Evolutionary conservation across 495 filamentous ascomycete species (phyloP).

Genomic region (Paragyromitra xinjiangensis): DNA sequence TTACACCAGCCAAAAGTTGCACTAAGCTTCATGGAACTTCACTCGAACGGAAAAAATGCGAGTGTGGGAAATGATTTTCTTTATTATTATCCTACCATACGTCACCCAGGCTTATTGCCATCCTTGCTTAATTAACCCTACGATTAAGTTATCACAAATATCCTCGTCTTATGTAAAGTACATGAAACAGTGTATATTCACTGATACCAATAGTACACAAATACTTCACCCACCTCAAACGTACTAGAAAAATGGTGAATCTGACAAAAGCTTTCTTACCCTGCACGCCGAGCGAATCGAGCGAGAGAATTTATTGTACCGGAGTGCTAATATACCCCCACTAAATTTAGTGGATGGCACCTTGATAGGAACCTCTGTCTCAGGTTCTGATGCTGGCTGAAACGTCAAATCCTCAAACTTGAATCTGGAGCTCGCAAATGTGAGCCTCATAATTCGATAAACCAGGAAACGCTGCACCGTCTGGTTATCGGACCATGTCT

Average conservation of each 20-base stretch:
- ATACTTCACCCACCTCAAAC: neutral
- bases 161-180: neutral
- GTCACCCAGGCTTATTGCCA: neutral
- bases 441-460: neutral
- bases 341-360: neutral
- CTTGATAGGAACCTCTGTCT: neutral
- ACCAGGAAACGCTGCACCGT: neutral
- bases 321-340: neutral
- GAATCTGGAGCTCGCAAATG: neutral
- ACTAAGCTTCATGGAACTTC: slow-evolving; percentile 3
- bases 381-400: neutral
- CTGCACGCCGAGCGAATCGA: neutral
- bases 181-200: neutral
- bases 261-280: neutral
- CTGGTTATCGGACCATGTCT: neutral
- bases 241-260: neutral
- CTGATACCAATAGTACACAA: neutral
- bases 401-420: neutral
- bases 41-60: neutral
- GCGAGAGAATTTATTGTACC: neutral
- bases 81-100: neutral
- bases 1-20: slow-evolving; percentile 16
- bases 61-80: too few species aligned
- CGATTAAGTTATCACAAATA: neutral
- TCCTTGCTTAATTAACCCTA: neutral